Evolutionary conservation across 2,329 filamentous ascomycete species (phyloP), one percentile per base, ranked within the genome.

Genomic region (Trichoderma sp.): DNA sequence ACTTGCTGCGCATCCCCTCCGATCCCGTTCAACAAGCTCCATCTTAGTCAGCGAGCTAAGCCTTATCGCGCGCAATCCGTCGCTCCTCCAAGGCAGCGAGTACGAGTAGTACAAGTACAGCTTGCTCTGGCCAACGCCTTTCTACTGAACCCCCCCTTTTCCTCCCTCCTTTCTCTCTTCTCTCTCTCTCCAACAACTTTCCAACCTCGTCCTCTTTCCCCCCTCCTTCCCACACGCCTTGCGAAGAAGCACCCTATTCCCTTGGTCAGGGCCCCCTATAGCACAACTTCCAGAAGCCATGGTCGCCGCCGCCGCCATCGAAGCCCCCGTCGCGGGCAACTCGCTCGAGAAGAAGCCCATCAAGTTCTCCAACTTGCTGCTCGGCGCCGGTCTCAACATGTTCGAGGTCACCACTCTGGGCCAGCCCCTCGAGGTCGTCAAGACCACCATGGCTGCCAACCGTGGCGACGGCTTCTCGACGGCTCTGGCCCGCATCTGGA

Each of bases 361-460:
- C 87, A 98, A 97, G 88, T 98, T 98, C 86, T 97, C 93, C 84
- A 99, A 99, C 83, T 81, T 99, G 86, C 84, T 99, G 75, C 88
- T 97, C 74, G 93, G 93, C 76, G 91, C 92, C 77, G 92, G 93
- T 73, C 87, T 97, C 82, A 97, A 97, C 85, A 83, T 97, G 87
- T 97, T 97, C 79, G 93, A 97, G 88, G 84, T 90, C 76, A 86
- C 83, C 69, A 85, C 84, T 66, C 79, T 85, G 70, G 81, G 82
- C 71, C 85, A 96, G 87, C 95, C 95, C 72, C 86, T 99, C 79
- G 95, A 99, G 86, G 95, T 99, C 81, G 87, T 91, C 85, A 99
- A 99, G 91, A 99, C 95, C 76, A 98, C 95, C 80, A 98, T 99
- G 92, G 95, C 95, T 75, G 95, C 95, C 72, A 95, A 99, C 83